Percentiles rank a stretch among this genome's conserved stretches.
Conservation (phyloP, 208 protist species). For the Lotmaria passim region DNA sequence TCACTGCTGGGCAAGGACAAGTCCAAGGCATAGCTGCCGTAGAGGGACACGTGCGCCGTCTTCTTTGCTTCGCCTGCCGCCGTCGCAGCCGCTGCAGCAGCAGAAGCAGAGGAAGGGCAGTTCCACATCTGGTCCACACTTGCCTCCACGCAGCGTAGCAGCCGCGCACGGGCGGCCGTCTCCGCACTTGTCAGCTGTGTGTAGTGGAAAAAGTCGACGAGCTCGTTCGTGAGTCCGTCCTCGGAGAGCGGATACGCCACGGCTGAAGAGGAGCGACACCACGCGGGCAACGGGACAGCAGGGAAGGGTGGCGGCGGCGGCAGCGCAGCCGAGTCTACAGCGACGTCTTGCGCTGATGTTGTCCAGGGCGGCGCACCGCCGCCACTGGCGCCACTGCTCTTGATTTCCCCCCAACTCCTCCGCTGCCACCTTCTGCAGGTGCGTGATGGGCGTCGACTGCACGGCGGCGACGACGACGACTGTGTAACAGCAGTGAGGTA, state of each 20-base stretch:
- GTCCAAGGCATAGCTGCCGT: conserved; percentile 67
- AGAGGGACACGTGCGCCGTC: conserved; percentile 42
- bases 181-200: conserved; percentile 37
- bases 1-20: conserved; percentile 66
- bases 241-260: conserved; percentile 38
- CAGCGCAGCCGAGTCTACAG: neutral
- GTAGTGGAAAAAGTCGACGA: conserved; percentile 53
- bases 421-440: too few relatives aligned
- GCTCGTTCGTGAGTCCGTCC: conserved; percentile 46
- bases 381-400: too few relatives aligned
- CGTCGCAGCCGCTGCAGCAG: too few relatives aligned
- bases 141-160: conserved; percentile 35
- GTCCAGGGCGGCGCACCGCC: too few relatives aligned
- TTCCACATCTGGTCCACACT: conserved; percentile 36
- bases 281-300: conserved; percentile 4
- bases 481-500: too few relatives aligned
- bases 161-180: conserved; percentile 20
- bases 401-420: neutral
- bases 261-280: conserved; percentile 17
- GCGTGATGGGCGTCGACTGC: neutral
- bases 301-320: conserved; percentile 15
- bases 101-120: neutral
- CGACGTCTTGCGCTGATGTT: too few relatives aligned
- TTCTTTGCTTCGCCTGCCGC: neutral
- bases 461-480: neutral